Evolutionary conservation across 495 filamentous ascomycete genomes (phyloP).

Genomic region (Neurospora sp.): DNA sequence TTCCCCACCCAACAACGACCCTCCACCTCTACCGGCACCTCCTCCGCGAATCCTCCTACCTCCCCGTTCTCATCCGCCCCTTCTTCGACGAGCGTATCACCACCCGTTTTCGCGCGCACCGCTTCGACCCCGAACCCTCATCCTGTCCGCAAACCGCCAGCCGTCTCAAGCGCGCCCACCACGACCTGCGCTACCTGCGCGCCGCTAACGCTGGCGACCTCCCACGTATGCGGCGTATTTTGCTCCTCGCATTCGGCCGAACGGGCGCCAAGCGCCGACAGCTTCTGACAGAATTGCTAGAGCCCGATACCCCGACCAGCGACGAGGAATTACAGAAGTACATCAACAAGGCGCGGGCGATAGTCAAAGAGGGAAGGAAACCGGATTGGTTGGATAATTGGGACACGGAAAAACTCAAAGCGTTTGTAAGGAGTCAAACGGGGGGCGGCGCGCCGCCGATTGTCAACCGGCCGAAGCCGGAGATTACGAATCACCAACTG

Average conservation of each 20-base stretch:
- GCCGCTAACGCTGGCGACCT: slow-evolving; percentile 47
- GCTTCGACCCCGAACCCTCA: background rate
- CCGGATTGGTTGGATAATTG: slow-evolving; percentile 35
- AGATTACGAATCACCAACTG: slow-evolving; percentile 31
- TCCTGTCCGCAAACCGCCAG: background rate
- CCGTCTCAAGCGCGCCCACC: slow-evolving; percentile 21
- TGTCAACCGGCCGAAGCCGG: slow-evolving; percentile 13
- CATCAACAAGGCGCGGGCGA: background rate
- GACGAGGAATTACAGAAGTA: slow-evolving; percentile 22
- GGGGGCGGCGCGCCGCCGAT: background rate
- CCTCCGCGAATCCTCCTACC: slow-evolving; percentile 75
- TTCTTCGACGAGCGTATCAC: slow-evolving; percentile 50
- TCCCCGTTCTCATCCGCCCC: slow-evolving; percentile 55
- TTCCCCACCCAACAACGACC: slow-evolving; percentile 29
- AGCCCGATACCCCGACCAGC: slow-evolving; percentile 25
- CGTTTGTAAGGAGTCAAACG: slow-evolving; percentile 24
- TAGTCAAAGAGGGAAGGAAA: slow-evolving; percentile 1
- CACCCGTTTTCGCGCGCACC: slow-evolving; percentile 40
- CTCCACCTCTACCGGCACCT: slow-evolving; percentile 64
- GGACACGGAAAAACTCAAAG: slow-evolving; percentile 24
- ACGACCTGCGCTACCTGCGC: slow-evolving; percentile 29
- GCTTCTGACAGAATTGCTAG: slow-evolving; percentile 43
- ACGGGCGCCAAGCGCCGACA: slow-evolving; percentile 56
- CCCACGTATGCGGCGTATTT: slow-evolving; percentile 49
- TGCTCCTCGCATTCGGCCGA: slow-evolving; percentile 65